Base-by-base conservation (phyloP, 1,139 yeast genomes). In the Blastobotrys illinoisensis region DNA sequence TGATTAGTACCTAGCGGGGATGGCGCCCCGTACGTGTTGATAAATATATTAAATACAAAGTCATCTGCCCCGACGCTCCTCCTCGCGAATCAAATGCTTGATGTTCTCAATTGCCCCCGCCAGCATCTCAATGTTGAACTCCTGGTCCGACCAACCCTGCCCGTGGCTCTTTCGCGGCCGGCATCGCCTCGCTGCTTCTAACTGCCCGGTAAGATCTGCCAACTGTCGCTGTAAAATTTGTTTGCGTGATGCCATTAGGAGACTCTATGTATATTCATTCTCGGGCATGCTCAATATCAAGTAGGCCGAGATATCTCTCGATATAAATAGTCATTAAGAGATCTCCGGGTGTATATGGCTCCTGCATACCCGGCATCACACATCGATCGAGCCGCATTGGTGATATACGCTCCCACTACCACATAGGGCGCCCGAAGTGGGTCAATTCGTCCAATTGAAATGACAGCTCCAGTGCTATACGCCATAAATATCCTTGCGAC, bases 61-160 rank as follows among this genome's bases (percentile, higher is more conserved):
- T 23, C 48, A 21, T 18, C 26, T 32, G 13, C 18, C 19, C 50
- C 23, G 21, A 18, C 45, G 28, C 9, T 19, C 48, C 28, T 47
- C 50, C n/a, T 46, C 54, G n/a, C 46, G 44, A 16, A 60, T 60
- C 21, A 60, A 47, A 13, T 51, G 52, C 44, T 55, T 54, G n/a
- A 60, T 32, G 47, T 59, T 58, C 47, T 52, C 53, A 18, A 59
- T 53, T 26, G 60, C 64, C 2, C 64, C 64, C 1, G 50, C 21
- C 14, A 61, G 52, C 64, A 61, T 61, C 44, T 60, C 62, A 19
- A 61, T 48, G 52, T 61, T 62, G 49, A 61, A 61, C 49, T 54
- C 56, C 9, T 46, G 50, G 11, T 51, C 48, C 9, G 43, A 14
- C 26, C 46, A 45, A 14, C 51, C 18, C 19, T n/a, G 50, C 32